Evolutionary conservation across 1,139 yeast genomes (phyloP), one percentile per base, ranked within the genome.

Genomic region (Candida sanyaensis): DNA sequence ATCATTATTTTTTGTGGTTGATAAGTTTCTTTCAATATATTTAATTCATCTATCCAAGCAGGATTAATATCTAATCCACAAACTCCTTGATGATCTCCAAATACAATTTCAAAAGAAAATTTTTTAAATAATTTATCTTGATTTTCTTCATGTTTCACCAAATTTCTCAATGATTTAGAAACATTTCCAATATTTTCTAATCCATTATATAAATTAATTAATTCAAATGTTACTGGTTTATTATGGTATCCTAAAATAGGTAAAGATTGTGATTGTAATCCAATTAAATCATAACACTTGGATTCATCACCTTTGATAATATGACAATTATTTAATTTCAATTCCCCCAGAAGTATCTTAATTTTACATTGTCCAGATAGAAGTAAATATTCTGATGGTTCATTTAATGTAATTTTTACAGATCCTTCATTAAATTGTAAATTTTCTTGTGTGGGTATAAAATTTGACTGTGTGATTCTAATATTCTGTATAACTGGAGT

Each of bases 321-420:
- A 55, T 77, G 80, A 11, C 72, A 68, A 3, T 80, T 75, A 32
- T 87, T 86, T 43, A 86, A 71, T 9, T 83, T 60, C 0, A 73
- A 60, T 0, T 84, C 81, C 12, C 96, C 96, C 56, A 81, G 69
- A 45, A 79, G 72, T 0, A 88, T 70, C 6, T 68, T 66, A 24
- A 88, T 44, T 6, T 55, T 59, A 56, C 77, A 85, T 53, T 80
- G 83, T 0, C 96, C 96, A 40, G 76, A 73, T 1, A 88, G 50
- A 30, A 82, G 64, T 2, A 88, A 54, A 34, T 66, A 68, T 56
- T 88, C 87, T 39, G 68, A 66, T 3, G 60, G 58, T 24, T 36
- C 29, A 43, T 67, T 68, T 21, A 84, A 63, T 0, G 81, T 85
- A 24, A 82, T 46, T 5, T 66, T 53, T 1, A 75, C 64, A 39